Conservation (phyloP, 2,329 filamentous ascomycete species). For the Cladosporium sp. region DNA sequence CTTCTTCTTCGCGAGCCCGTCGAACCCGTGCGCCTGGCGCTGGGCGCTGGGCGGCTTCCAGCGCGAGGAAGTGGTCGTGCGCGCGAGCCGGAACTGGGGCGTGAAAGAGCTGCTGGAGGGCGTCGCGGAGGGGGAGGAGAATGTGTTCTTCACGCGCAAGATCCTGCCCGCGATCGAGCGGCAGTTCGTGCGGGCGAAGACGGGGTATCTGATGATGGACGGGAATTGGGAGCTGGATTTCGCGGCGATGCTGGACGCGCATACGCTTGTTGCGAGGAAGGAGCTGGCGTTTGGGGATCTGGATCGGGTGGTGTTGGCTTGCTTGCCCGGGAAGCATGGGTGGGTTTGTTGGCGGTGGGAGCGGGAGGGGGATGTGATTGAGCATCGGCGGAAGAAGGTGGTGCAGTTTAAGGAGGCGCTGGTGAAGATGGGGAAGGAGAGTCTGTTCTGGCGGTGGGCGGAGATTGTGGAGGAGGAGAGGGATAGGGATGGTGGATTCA, state of each 20-base stretch:
- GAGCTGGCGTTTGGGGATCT: conserved; percentile 59
- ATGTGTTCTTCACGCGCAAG: conserved; percentile 52
- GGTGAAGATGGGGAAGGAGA: conserved; percentile 71
- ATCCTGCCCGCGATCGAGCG: conserved; percentile 64
- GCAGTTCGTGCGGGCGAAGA: conserved; percentile 65
- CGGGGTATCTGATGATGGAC: conserved; percentile 81
- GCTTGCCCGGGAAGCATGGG: conserved; percentile 56
- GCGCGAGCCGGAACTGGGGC: conserved; percentile 70
- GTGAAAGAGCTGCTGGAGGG: conserved; percentile 48
- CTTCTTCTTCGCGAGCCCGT: conserved; percentile 56
- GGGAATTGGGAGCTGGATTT: conserved; percentile 85
- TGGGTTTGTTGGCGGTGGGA: conserved; percentile 50
- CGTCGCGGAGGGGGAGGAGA: conserved; percentile 48
- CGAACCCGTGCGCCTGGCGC: conserved; percentile 66
- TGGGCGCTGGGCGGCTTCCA: conserved; percentile 69
- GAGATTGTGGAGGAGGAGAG: conserved; percentile 88
- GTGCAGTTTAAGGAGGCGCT: conserved; percentile 74
- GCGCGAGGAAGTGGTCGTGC: conserved; percentile 73
- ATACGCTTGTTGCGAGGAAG: conserved; percentile 55
- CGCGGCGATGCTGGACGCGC: conserved; percentile 68
- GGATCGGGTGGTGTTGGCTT: conserved; percentile 62
- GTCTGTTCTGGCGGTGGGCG: conserved; percentile 86
- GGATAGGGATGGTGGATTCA: conserved; percentile 71
- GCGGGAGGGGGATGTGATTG: conserved; percentile 45
- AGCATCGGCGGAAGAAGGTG: conserved; percentile 65